Evolutionary conservation across 2,329 filamentous ascomycete species (phyloP).

Genomic region (Aspergillus fischeri): DNA sequence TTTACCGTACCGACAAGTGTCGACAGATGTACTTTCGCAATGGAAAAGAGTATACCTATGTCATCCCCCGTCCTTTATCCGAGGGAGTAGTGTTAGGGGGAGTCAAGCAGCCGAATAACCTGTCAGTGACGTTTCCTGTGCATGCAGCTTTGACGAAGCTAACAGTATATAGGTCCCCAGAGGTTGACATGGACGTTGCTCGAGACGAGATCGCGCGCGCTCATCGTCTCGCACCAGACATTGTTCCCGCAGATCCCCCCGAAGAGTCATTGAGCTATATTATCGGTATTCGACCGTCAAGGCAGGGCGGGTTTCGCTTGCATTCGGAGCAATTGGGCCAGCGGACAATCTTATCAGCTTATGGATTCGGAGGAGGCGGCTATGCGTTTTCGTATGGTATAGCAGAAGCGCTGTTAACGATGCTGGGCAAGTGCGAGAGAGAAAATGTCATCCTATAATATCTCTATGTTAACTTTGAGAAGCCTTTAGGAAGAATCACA

Average conservation of each 20-base stretch:
- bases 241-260: slow-evolving; percentile 30
- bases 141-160: not conserved
- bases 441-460: slow-evolving; percentile 24
- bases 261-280: slow-evolving; percentile 29
- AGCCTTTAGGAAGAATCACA: too few species aligned
- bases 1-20: slow-evolving; percentile 28
- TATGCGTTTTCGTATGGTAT: slow-evolving; percentile 38
- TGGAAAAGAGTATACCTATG: slow-evolving; percentile 37
- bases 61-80: slow-evolving; percentile 34
- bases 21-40: slow-evolving; percentile 33
- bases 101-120: slow-evolving; percentile 30
- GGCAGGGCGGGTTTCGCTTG: slow-evolving; percentile 33
- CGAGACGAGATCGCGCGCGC: slow-evolving; percentile 38
- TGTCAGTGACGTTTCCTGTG: slow-evolving; percentile 18
- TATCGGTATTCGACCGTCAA: slow-evolving; percentile 34
- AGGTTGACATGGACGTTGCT: slow-evolving; percentile 34
- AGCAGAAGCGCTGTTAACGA: slow-evolving; percentile 31
- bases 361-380: slow-evolving; percentile 37
- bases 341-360: slow-evolving; percentile 31
- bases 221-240: slow-evolving; percentile 33
- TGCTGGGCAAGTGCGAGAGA: slow-evolving; percentile 31
- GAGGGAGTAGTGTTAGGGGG: slow-evolving; percentile 33
- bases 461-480: not conserved
- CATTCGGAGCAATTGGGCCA: slow-evolving; percentile 25
- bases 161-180: slow-evolving; percentile 23